phyloP scores from a whole-genome alignment of 2,329 filamentous ascomycete species.

The Pseudocercospora macadamiae region DNA sequence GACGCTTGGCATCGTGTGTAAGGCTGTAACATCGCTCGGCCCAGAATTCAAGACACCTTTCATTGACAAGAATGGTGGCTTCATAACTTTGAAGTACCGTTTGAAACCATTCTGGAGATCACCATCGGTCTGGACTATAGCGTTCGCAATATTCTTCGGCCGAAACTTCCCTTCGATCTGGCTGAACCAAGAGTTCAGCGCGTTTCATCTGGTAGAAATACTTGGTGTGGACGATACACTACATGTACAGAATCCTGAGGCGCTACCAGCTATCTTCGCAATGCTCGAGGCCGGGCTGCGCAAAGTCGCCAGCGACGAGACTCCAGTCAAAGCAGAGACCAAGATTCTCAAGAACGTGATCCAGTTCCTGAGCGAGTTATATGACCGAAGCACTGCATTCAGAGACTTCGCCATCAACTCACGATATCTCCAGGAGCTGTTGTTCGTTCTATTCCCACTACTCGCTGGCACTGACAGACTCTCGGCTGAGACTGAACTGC shows the following conservation, averaged over 20 bases:
- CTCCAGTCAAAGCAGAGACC: constrained; percentile 43
- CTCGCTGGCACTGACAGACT: constrained; percentile 85
- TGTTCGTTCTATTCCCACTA: constrained; percentile 82
- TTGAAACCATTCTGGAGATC: constrained; percentile 88
- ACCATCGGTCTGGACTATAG: constrained; percentile 81
- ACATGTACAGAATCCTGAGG: constrained; percentile 74
- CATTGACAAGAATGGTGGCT: constrained; percentile 81
- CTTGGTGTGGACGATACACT: constrained; percentile 64
- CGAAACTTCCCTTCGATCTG: constrained; percentile 71
- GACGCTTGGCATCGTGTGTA: constrained; percentile 79
- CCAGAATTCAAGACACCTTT: constrained; percentile 83
- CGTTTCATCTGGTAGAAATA: constrained; percentile 71
- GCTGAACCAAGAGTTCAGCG: constrained; percentile 75
- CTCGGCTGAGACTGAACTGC: constrained; percentile 81
- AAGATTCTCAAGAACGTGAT: constrained; percentile 74
- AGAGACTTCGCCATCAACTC: constrained; percentile 80
- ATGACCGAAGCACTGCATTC: constrained; percentile 75
- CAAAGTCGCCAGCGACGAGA: constrained; percentile 65
- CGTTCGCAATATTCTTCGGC: constrained; percentile 86
- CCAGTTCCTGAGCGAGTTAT: constrained; percentile 76
- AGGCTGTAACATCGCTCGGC: constrained; percentile 82
- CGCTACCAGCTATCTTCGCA: constrained; percentile 75
- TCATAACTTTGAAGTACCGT: constrained; percentile 79
- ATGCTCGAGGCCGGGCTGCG: constrained; percentile 88
- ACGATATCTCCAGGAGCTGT: constrained; percentile 77